phyloP scores from a whole-genome alignment of 495 filamentous ascomycete genomes.

The Podospora fimiseda region DNA sequence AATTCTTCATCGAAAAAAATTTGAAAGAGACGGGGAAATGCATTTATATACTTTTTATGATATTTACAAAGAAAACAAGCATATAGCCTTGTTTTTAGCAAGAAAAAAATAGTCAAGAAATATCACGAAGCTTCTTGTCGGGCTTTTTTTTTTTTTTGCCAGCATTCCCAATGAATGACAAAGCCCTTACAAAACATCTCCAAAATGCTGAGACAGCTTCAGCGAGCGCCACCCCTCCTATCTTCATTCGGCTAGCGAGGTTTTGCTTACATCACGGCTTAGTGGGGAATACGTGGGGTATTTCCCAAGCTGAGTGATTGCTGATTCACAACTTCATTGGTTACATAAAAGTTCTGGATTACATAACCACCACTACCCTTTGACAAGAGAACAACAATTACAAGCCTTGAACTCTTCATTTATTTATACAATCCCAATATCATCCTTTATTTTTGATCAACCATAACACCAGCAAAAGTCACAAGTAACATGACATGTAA shows the following conservation, averaged over 20 bases:
- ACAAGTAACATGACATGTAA: no score
- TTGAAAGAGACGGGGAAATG: background rate
- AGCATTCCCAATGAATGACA: background rate
- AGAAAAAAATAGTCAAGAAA: constrained; percentile 11
- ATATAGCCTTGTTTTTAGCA: background rate
- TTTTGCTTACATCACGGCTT: constrained; percentile 7
- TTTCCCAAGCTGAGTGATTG: background rate
- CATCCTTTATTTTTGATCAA: no score
- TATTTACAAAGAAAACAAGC: background rate
- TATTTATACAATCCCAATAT: no score
- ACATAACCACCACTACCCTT: no score
- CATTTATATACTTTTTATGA: constrained; percentile 9
- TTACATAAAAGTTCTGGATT: no score
- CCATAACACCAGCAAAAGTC: no score
- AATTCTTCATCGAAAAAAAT: constrained; percentile 23
- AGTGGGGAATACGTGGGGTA: background rate
- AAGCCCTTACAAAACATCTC: background rate
- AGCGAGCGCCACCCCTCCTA: background rate
- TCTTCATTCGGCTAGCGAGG: constrained; percentile 1
- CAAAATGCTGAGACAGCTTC: background rate
- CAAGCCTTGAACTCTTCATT: no score
- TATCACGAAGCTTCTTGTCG: constrained; percentile 16
- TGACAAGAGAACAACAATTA: no score
- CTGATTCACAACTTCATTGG: no score
- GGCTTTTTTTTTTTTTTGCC: background rate